A percentile compares a stretch with the other conserved stretches of the same genome.
These are phyloP conservation scores for Beauveria australis DNA, from an alignment of 2,329 filamentous ascomycete species.

Conservation along the genomic window DNA sequence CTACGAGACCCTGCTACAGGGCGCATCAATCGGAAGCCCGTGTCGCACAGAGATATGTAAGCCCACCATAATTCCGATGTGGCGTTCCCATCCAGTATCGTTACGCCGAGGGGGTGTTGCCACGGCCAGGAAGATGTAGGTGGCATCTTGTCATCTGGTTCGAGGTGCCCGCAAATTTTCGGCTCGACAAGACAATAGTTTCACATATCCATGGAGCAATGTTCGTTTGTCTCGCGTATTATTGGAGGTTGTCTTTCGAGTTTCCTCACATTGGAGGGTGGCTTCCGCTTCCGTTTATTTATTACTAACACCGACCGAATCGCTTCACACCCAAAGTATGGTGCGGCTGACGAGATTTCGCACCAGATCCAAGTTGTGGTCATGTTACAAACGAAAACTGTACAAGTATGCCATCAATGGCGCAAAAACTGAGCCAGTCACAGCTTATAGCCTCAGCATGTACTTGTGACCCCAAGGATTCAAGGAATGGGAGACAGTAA, in stretches of 20 bases:
- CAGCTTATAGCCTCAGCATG: not conserved
- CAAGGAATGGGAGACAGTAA: not conserved
- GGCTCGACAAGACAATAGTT: not conserved
- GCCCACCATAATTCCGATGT: slow-evolving; percentile 3
- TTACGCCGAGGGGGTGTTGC: not conserved
- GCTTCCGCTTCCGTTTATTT: not conserved
- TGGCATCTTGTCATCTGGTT: not conserved
- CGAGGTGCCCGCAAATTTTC: not conserved
- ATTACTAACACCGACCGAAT: slow-evolving; percentile 4
- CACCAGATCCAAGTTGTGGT: not conserved
- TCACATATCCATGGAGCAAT: not conserved
- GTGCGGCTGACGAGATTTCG: not conserved
- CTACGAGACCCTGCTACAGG: not conserved
- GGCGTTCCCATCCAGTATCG: not conserved
- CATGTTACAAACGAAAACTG: not conserved
- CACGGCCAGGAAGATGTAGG: not conserved
- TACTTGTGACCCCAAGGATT: not conserved
- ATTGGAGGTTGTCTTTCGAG: not conserved
- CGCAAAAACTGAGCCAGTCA: not conserved
- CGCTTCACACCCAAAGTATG: not conserved
- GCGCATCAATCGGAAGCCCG: not conserved
- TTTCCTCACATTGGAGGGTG: not conserved
- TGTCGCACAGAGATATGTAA: not conserved
- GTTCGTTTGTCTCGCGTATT: not conserved
- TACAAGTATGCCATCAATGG: not conserved